Evolutionary conservation across 2,329 filamentous ascomycete genomes (phyloP).

Genomic region (Aspergillus pseudoglaucus): DNA sequence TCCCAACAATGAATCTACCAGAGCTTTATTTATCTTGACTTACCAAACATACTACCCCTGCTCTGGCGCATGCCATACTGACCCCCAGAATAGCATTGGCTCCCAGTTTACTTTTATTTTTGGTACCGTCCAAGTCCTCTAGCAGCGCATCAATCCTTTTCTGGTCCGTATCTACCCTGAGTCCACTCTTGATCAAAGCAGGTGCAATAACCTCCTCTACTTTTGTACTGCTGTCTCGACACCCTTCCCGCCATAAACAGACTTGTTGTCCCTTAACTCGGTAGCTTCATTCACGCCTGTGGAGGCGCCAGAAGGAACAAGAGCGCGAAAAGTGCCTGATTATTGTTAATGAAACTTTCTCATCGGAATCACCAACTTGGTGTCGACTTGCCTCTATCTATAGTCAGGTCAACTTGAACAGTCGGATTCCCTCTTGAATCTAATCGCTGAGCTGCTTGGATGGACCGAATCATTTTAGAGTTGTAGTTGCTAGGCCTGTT

Average conservation of each 20-base stretch:
- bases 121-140: slow-evolving; percentile 45
- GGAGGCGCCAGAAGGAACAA: slow-evolving; percentile 31
- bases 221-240: slow-evolving; percentile 52
- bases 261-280: slow-evolving; percentile 43
- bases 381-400: slow-evolving; percentile 14
- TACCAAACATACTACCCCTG: slow-evolving; percentile 40
- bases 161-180: slow-evolving; percentile 32
- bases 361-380: background rate
- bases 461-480: background rate
- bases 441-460: slow-evolving; percentile 20
- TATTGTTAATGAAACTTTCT: background rate
- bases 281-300: slow-evolving; percentile 30
- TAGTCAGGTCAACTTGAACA: slow-evolving; percentile 25
- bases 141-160: slow-evolving; percentile 49
- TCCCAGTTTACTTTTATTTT: slow-evolving; percentile 54
- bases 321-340: slow-evolving; percentile 23
- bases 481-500: background rate
- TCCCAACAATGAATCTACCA: background rate
- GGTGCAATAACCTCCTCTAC: slow-evolving; percentile 51
- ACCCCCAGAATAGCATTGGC: slow-evolving; percentile 57
- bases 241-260: slow-evolving; percentile 50
- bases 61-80: slow-evolving; percentile 54
- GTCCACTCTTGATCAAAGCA: slow-evolving; percentile 47
- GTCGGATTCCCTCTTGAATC: slow-evolving; percentile 33
- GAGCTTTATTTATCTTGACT: background rate